Base-by-base conservation (phyloP, 352 stramenopile genomes). In the Plasmopara halstedii region DNA sequence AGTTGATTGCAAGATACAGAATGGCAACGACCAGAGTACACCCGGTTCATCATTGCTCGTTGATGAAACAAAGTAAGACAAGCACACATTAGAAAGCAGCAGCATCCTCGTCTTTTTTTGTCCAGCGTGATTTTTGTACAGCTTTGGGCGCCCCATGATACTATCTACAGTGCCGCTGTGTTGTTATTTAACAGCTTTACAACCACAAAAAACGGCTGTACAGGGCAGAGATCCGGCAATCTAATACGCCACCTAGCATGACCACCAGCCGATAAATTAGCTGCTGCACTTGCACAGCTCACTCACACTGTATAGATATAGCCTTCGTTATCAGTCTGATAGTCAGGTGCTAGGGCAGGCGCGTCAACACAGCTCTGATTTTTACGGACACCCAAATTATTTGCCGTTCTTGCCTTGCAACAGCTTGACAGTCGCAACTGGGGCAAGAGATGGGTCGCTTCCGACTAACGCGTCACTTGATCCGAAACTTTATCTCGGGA, bases 381-480 rank as follows among this genome's bases (percentile, higher is more conserved):
- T 29, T 29, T 4, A 29, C 25, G 3, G 25, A 10, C 25, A 29
- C 7, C 1, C 31, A 18, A 2, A 35, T 17, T 7, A 15, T 6
- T 35, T 33, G 29, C 14, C n/a, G 25, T 13, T 38, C 18, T 31
- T n/a, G 23, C 22, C 14, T 39, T 39, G 29, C 20, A 42, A 42
- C 23, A 32, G 20, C 44, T 51, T 37, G 46, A 35, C 32, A 56
- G 46, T 46, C 46, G 39, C 29, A 27, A 47, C 17, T 18, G 29
- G 42, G 27, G 21, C 42, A n/a, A 63, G 49, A 55, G 49, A 50
- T 58, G 26, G 37, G 45, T 39, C 33, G 41, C 41, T 62, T 42
- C 47, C 35, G 54, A 63, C 43, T 55, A 48, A 37, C 34, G 11
- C 31, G 46, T 41, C 34, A 17, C 18, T 54, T 26, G 18, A 26